Evolutionary conservation across 768 basidiomycete genomes (phyloP).

Genomic region (Termitomyces bulborhizus): DNA sequence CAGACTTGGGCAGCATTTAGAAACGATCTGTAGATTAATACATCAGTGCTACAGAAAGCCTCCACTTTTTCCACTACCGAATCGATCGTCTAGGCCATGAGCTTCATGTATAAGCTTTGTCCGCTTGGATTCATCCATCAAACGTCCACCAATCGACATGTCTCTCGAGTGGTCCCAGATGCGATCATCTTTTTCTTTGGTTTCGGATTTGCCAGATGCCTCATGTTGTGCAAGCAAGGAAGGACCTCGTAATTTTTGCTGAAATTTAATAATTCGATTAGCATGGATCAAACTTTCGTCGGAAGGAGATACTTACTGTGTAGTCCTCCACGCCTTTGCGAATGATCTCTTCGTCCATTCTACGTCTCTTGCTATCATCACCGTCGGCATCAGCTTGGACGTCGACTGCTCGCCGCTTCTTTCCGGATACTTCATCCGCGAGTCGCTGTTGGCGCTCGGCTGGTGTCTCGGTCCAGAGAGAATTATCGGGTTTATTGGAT

Average conservation of each 20-base stretch:
- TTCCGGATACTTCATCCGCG: conserved; percentile 93
- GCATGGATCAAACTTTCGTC: background rate
- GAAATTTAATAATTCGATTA: background rate
- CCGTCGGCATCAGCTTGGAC: conserved; percentile 35
- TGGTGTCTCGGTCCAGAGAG: conserved; percentile 97
- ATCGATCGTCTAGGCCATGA: conserved; percentile 74
- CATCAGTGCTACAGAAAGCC: conserved; percentile 43
- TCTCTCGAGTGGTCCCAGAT: conserved; percentile 94
- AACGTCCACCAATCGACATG: conserved; percentile 80
- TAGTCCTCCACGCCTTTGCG: conserved; percentile 72
- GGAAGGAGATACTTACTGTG: conserved; percentile 42
- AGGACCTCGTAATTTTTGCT: conserved; percentile 45
- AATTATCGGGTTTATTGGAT: conserved; percentile 44
- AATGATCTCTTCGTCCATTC: conserved; percentile 62
- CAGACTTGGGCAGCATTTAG: too few species aligned
- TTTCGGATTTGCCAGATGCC: conserved; percentile 27
- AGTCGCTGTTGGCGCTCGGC: conserved; percentile 85
- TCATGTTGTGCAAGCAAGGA: conserved; percentile 53
- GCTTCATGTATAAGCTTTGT: conserved; percentile 76
- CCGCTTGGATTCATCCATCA: conserved; percentile 87
- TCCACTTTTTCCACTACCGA: conserved; percentile 67
- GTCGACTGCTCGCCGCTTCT: conserved; percentile 68
- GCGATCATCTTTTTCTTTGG: conserved; percentile 43
- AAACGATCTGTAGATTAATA: background rate
- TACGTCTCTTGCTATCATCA: conserved; percentile 49